A percentile compares a stretch with the other conserved stretches of the same genome.
Evolutionary conservation across 495 filamentous ascomycete species (phyloP).

Genomic region (Tuber microsphaerosporum): DNA sequence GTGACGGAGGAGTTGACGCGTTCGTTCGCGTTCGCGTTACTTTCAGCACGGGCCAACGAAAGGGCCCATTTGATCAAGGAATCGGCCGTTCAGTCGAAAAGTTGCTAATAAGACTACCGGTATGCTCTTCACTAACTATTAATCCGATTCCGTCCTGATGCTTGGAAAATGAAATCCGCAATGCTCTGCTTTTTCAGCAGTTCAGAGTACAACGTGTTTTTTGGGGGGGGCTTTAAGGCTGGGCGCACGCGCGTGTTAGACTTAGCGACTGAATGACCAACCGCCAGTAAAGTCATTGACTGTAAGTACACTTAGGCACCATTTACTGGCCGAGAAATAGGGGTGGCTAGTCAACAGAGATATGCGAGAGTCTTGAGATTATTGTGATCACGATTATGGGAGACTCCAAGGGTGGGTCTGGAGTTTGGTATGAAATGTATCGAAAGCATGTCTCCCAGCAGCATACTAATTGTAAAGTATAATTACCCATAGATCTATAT

Average conservation of each 20-base stretch:
- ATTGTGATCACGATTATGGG: not conserved
- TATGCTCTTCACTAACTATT: not conserved
- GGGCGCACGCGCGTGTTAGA: not conserved
- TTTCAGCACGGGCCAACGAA: not conserved
- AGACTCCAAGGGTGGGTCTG: not conserved
- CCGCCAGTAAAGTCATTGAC: not conserved
- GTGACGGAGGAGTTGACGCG: not conserved
- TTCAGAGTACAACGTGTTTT: not conserved
- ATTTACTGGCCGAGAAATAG: not conserved
- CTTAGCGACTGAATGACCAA: not conserved
- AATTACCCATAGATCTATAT: not conserved
- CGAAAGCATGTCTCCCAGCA: not conserved
- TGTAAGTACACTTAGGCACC: not conserved
- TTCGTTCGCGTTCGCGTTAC: not conserved
- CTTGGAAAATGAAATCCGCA: not conserved
- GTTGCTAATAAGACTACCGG: not conserved
- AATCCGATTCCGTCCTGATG: not conserved
- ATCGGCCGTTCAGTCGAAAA: not conserved
- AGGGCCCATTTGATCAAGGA: not conserved
- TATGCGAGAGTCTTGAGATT: not conserved
- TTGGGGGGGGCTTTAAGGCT: not conserved
- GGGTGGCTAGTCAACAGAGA: not conserved
- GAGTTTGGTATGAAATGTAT: not conserved
- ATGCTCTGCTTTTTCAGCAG: not conserved
- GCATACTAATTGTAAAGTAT: not conserved